Percentiles rank a stretch among this genome's conserved stretches.
phyloP scores from a whole-genome alignment of 768 basidiomycete species.

The Cyclocybe cylindracea region DNA sequence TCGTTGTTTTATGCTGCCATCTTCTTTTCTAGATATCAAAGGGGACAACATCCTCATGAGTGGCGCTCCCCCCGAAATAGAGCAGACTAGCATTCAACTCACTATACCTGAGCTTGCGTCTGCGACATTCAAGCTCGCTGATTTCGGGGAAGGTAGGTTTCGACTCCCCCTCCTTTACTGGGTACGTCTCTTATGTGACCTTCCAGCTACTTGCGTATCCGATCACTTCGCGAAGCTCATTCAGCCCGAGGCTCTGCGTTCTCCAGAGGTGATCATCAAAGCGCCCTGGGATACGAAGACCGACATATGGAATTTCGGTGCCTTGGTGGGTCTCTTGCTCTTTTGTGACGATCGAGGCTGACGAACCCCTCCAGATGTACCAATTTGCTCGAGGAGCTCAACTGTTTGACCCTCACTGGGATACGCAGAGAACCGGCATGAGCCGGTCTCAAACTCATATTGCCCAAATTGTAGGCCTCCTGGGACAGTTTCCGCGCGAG shows the following conservation, averaged over 20 bases:
- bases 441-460: not conserved
- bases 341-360: too few relatives aligned
- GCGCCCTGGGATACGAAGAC: conserved; percentile 24
- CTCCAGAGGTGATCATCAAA: conserved; percentile 26
- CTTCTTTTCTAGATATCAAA: conserved; percentile 65
- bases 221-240: conserved; percentile 17
- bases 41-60: conserved; percentile 35
- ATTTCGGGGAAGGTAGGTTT: too few relatives aligned
- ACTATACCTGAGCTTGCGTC: conserved; percentile 41
- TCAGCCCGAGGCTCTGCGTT: conserved; percentile 56
- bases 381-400: too few relatives aligned
- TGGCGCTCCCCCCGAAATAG: conserved; percentile 30
- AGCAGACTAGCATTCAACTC: conserved; percentile 68
- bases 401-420: too few relatives aligned
- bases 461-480: not conserved
- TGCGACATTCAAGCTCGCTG: too few relatives aligned
- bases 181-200: too few relatives aligned
- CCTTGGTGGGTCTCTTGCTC: conserved; percentile 16
- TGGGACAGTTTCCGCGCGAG: not conserved
- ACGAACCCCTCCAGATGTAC: too few relatives aligned
- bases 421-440: not conserved
- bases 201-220: too few relatives aligned
- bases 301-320: conserved; percentile 32
- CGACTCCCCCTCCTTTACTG: too few relatives aligned
- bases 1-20: conserved; percentile 4